Evolutionary conservation across 1,284 basidiomycete genomes (phyloP), one percentile per base, ranked within the genome.

Genomic region (Malassezia nana): DNA sequence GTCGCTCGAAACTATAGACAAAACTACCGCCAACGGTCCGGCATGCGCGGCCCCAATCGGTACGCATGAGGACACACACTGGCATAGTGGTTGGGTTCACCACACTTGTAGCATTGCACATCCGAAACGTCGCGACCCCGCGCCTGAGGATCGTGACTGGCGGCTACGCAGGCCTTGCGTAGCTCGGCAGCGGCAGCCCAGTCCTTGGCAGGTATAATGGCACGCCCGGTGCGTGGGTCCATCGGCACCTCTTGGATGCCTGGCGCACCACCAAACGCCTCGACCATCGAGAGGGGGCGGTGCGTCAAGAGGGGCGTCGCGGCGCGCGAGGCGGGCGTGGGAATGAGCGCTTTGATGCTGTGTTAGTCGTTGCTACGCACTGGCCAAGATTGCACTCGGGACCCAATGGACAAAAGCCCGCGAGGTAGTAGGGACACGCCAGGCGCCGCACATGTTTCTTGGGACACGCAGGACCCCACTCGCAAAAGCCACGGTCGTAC

Each of bases 351-450:
- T 46, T 75, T 75, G 38, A 72, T 64, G 49, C 63, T 65, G 48
- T 18, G 40, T 46, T 0, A 46, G 43, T 52, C 26, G 12, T 20
- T 6, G 7, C 2, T 31, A 61, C 64, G 59, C 52, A 64, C 62
- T 99, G 94, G 74, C 89, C 90, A 49, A 84, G 80, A 26, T 84
- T 80, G 76, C 94, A 98, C 39, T 90, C 85, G 30, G 86, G 82
- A 0, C 94, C 94, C 56, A 86, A 76, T n/a, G 90, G 89, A 76
- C 94, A 99, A 74, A 98, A 90, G 2, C 94, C 94, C 12, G 87
- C 87, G 26, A 95, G 76, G 76, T 94, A 99, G 22, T 84, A 77
- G 62, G 90, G 88, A 74, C 94, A 99, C 26, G 87, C 83, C 15
- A 91, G 85, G 46, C 87, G 81, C 44, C 90, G 82, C 30, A 95